Base-by-base conservation (phyloP, 2,329 filamentous ascomycete genomes). In the Cercospora sojina region DNA sequence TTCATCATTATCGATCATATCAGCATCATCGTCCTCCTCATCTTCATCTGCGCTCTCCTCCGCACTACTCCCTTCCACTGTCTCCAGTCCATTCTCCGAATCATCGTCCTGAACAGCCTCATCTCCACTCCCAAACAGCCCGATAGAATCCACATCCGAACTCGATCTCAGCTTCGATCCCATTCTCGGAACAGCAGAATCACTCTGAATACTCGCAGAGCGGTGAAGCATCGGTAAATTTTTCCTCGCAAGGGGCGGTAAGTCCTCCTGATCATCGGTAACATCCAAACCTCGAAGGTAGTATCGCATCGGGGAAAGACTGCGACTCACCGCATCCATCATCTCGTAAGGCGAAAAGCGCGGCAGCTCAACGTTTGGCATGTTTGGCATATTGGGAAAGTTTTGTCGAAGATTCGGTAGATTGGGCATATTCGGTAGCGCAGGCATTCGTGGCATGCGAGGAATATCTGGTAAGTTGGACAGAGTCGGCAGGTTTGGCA, bases 301-400 rank as follows among this genome's bases (percentile, higher is more conserved):
- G 62, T 81, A 81, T 13, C 81, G 73, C 69, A 83, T 81, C 5
- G 82, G 82, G 1, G 77, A 78, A 0, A 83, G 68, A 35, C 79
- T 80, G 53, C 81, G 75, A 6, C 78, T 79, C 25, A 83, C 78
- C 0, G 81, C 77, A 58, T 82, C 80, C 7, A 83, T 72, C 67
- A 83, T 81, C 49, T 82, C 81, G 65, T 81, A 81, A 0, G 81
- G 77, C 5, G 78, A 79, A 20, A 82, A 81, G 38, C 77, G 75
- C 8, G 77, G 74, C 35, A 79, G 76, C n/a, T 76, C 79, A 31
- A 75, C 73, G 47, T 70, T 69, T 10, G 71, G 69, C 62, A 74
- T 69, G 49, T 71, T 70, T 4, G 72, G 71, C 65, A 74, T 69
- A 27, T 71, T 67, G 5, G 67, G 68, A 3, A 69, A 41, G 38